These are phyloP conservation scores for Cryptococcus hybrid DNA, from an alignment of 1,284 basidiomycete genomes.

Conservation along the genomic window DNA sequence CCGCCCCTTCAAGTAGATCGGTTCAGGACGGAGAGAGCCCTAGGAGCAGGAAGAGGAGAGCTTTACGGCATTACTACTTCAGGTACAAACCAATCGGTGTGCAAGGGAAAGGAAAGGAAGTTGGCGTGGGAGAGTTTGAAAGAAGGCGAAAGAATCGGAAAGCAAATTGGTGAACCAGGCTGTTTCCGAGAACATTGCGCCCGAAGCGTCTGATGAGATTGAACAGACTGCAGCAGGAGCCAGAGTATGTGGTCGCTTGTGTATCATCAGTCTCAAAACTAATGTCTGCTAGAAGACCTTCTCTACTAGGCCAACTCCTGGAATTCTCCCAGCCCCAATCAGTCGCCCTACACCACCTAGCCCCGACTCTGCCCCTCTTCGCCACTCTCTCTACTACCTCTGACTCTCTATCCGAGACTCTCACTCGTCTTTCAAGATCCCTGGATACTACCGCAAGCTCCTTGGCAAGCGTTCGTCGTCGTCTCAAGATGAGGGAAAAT, in stretches of 20 bases:
- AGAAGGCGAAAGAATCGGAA: conserved; percentile 13
- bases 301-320: no score
- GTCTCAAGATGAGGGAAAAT: conserved; percentile 17
- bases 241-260: no score
- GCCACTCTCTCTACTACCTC: conserved; percentile 6
- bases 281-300: no score
- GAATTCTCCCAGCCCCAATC: neutral
- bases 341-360: conserved; percentile 1
- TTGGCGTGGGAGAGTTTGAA: conserved; percentile 12
- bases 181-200: no score
- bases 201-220: no score
- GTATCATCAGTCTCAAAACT: no score
- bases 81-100: neutral
- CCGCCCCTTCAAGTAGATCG: neutral
- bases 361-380: conserved; percentile 4
- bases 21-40: conserved; percentile 28
- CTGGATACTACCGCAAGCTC: conserved; percentile 5
- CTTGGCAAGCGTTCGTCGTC: neutral
- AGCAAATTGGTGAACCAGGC: conserved; percentile 3
- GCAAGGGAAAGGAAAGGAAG: conserved; percentile 8
- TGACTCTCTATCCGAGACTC: conserved; percentile 9
- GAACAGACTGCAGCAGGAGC: no score
- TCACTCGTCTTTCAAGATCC: conserved; percentile 19
- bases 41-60: conserved; percentile 31
- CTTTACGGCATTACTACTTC: conserved; percentile 29